Evolutionary conservation across 78 protist genomes (phyloP).

Genomic region (Paulinella micropora): DNA sequence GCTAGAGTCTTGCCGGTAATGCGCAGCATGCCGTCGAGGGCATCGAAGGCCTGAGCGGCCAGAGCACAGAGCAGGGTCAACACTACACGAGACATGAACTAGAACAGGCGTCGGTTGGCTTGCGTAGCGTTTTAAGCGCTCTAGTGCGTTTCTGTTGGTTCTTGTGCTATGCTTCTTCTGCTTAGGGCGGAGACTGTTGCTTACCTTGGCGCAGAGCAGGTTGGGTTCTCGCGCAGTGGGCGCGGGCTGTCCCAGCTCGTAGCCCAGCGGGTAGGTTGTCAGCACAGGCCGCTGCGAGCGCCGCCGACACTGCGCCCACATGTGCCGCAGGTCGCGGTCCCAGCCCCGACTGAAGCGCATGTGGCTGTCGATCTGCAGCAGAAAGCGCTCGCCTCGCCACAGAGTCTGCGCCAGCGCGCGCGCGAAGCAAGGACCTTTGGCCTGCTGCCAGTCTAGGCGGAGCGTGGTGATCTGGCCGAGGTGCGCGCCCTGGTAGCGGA

Average conservation of each 20-base stretch:
- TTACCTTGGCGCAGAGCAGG: not conserved
- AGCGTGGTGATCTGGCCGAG: too few species aligned
- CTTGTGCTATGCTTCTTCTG: too few species aligned
- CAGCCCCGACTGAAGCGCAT: conserved; percentile 39
- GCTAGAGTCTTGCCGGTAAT: not conserved
- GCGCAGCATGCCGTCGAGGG: not conserved
- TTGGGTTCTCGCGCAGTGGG: not conserved
- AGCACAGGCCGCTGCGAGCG: not conserved
- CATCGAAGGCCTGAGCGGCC: too few species aligned
- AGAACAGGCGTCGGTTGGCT: too few species aligned
- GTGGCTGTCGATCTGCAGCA: conserved; percentile 46
- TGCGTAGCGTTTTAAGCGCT: too few species aligned
- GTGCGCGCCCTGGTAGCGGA: too few species aligned
- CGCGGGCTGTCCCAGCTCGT: not conserved
- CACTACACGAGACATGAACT: too few species aligned
- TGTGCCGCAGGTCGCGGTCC: conserved; percentile 19
- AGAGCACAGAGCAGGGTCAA: too few species aligned
- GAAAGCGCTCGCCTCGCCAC: conserved; percentile 22
- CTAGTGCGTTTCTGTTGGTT: too few species aligned
- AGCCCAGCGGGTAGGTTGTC: not conserved
- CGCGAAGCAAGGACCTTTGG: conserved; percentile 54
- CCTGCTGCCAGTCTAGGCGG: too few species aligned
- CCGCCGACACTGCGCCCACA: not conserved
- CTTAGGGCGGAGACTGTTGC: too few species aligned
- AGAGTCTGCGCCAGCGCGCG: conserved; percentile 27